Base-by-base conservation (phyloP, 192 early-diverging fungal species). In the Backusella sp. region DNA sequence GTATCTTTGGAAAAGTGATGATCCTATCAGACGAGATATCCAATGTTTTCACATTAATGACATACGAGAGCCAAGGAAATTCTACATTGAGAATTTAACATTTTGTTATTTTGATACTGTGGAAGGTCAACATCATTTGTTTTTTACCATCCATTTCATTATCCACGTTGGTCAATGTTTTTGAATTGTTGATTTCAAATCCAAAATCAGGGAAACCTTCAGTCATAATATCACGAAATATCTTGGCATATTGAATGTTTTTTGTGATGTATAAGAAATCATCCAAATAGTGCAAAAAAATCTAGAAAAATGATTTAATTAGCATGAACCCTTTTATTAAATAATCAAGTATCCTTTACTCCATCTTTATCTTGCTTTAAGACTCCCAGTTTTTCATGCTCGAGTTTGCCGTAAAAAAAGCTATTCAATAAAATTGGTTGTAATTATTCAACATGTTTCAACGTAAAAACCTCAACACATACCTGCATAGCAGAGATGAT, bases 221-320 rank as follows among this genome's bases (percentile, higher is more conserved):
- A 15, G 0, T 7, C 23, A 71, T 30, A 1, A 46, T 15, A 2
- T 71, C 26, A 21, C 3, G 26, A 49, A 71, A 46, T 14, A 23
- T 2, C 8, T 46, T 71, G 4, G 70, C 26, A 32, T 71, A 71
- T 1, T 30, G 5, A 0, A 42, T 30, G 17, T 46, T 21, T 12
- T 71, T 71, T n/a, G 70, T 71, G 9, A 71, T 71, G 12, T 71
- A 71, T 7, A 71, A 15, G n/a, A 71, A 71, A 44, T 71, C 70
- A 32, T 71, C 70, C 19, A 71, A 4, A 15, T 71, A 71, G 12
- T 39, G n/a, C 3, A 71, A 32, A 2, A 71, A 6, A 2, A 71
- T 30, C 70, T 71, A 46, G 14, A 17, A 1, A 41, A 39, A 21
- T 1, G 9, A 39, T 39, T 11, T 39, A 23, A 6, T 26, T 12